Base-by-base conservation (phyloP, 169 alveolate species). In the Plasmodium coatneyi region DNA sequence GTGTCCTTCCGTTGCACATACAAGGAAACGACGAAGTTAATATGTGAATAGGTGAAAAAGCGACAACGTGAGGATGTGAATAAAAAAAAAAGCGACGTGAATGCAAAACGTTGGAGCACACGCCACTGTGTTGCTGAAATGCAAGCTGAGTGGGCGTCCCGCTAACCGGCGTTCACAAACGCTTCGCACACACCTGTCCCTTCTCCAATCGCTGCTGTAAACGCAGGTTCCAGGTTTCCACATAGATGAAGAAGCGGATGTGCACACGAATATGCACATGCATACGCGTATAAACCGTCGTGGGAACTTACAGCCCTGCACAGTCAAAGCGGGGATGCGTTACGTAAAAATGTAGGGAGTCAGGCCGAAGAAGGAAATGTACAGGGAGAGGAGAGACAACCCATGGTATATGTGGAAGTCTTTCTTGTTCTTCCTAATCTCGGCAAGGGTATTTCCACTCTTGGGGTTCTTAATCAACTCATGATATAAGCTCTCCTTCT, bases 291-390 rank as follows among this genome's bases (percentile, higher is more conserved):
- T 1, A 56, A 80, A 22, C 22, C 49, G 49, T 3, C 49, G 49
- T 6, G 14, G 12, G 6, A 41, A 41, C 12, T 41, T 12, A 41
- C 49, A 41, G 14, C 2, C 49, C 49, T 41, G 54, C n/a, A 10
- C n/a, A 10, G 39, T 3, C 54, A 0, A 43, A 9, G 54, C 16
- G 60, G 12, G 14, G 43, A 56, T 4, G 49, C 41, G 39, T 78
- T 87, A 87, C 43, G 93, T 87, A 87, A 87, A 87, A n/a, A 87
- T 54, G 52, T 87, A 87, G 9, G 93, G 93, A 2, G 93, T 87
- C 66, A 87, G 70, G 14, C 93, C 93, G 43, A 87, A 46, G 71
- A 87, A 87, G 22, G 93, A 87, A 39, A 79, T 9, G n/a, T 87
- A 87, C 41, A 87, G 46, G 22, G 86, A 54, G 2, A 87, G 39